Base-by-base conservation (phyloP, 1,284 basidiomycete species). In the Cryptococcus hybrid region DNA sequence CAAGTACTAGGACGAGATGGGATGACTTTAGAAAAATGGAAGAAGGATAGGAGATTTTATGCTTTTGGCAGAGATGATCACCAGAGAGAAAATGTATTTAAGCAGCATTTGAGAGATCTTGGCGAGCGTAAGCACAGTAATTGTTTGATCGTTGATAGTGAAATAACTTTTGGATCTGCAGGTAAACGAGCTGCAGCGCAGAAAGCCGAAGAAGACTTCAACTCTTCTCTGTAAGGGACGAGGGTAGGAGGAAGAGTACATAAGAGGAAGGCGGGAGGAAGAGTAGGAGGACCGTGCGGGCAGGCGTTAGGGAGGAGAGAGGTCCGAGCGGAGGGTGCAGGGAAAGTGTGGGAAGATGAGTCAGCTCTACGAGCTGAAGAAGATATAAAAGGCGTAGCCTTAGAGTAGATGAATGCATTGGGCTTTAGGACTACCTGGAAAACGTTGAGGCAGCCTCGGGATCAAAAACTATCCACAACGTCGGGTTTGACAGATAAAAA, bases 81-180 rank as follows among this genome's bases (percentile, higher is more conserved):
- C 52, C 92, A 97, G 73, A 82, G 93, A 55, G 95, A 98, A 78
- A 93, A 88, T 76, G 80, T 84, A 43, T 99, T 99, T 80, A 86
- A 88, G 71, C 84, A 85, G 18, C 90, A 86, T 75, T 77, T 97
- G 56, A 87, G 86, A 64, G 90, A 93, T 55, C 82, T 99, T 11
- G 90, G 93, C 34, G 92, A 98, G 80, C 84, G 90, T 90, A 72
- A 68, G 89, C 82, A 7, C 13, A 24, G 18, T 7, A 7, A 6
- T n/a, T 13, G 13, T 9, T 40, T 44, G 8, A n/a, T 42, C 43
- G 34, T 11, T 30, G 44, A 38, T 36, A 38, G 15, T 51, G 18
- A 39, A 12, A 15, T 30, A 30, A 30, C 30, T 30, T 4, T 30
- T 30, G 30, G 30, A 5, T 51, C 40, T 12, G 6, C 66, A 93